A percentile compares a stretch with the other conserved stretches of the same genome.
These are phyloP conservation scores for Ascochyta clinopodiicola DNA, from an alignment of 2,329 filamentous ascomycete species.

Conservation along the genomic window DNA sequence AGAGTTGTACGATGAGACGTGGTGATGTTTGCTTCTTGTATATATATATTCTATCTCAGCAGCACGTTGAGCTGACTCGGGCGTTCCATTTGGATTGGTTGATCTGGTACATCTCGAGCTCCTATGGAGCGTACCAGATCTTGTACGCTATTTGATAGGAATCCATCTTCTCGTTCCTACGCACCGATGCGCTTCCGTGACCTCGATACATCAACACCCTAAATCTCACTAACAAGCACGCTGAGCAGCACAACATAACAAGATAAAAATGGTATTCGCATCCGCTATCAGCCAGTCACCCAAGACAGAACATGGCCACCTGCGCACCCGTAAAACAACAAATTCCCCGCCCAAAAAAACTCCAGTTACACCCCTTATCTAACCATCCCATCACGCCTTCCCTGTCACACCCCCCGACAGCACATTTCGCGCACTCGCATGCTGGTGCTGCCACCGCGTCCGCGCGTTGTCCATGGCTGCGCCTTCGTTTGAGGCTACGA, in stretches of 20 bases:
- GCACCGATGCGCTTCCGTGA: no score
- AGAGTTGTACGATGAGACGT: not conserved
- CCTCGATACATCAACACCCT: no score
- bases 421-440: slow-evolving; percentile 27
- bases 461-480: slow-evolving; percentile 41
- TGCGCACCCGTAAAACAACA: no score
- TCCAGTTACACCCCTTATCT: no score
- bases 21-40: slow-evolving; percentile 3
- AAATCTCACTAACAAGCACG: no score
- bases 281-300: no score
- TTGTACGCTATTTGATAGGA: not conserved
- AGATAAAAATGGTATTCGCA: no score
- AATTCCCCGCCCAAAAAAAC: no score
- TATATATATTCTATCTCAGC: slow-evolving; percentile 6
- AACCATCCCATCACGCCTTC: not conserved
- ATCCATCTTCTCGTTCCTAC: not conserved
- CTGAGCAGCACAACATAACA: no score
- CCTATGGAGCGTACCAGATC: slow-evolving; percentile 6
- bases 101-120: not conserved
- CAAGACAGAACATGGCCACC: no score
- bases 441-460: slow-evolving; percentile 44
- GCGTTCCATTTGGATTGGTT: not conserved
- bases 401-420: slow-evolving; percentile 20
- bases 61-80: not conserved
- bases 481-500: slow-evolving; percentile 43